A percentile compares a stretch with the other conserved stretches of the same genome.
Conservation (phyloP, 1,139 yeast genomes). For the Taiozyma sp. region DNA sequence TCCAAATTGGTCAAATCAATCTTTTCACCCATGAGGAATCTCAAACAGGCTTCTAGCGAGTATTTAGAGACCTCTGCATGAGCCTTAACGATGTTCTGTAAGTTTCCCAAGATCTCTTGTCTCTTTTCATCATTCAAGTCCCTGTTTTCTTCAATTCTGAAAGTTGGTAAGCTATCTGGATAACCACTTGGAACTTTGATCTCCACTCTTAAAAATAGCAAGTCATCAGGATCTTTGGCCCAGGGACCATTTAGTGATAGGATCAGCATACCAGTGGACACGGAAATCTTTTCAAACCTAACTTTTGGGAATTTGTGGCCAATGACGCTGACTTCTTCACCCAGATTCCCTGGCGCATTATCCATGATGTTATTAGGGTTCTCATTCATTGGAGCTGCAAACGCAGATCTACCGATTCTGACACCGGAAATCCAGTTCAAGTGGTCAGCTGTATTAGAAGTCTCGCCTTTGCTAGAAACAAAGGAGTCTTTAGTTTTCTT, state of each 20-base stretch:
- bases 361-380: conserved; percentile 32
- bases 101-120: conserved; percentile 43
- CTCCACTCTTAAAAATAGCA: conserved; percentile 66
- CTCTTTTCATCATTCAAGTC: conserved; percentile 49
- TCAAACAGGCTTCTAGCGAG: conserved; percentile 76
- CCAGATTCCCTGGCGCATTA: conserved; percentile 64
- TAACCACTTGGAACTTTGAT: conserved; percentile 67
- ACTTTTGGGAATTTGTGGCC: conserved; percentile 90
- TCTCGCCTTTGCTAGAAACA: conserved; percentile 30
- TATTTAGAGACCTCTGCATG: conserved; percentile 56
- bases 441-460: conserved; percentile 50
- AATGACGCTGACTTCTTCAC: conserved; percentile 86
- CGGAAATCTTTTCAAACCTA: conserved; percentile 81
- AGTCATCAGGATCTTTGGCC: conserved; percentile 45
- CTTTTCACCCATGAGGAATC: conserved; percentile 80
- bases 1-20: conserved; percentile 42
- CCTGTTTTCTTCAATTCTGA: conserved; percentile 73
- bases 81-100: conserved; percentile 53
- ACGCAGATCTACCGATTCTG: conserved; percentile 56
- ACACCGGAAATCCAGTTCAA: conserved; percentile 95
- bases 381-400: conserved; percentile 28
- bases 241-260: conserved; percentile 81
- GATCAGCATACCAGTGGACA: conserved; percentile 76
- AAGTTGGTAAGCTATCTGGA: conserved; percentile 59
- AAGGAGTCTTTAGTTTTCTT: conserved; percentile 31